phyloP scores from a whole-genome alignment of 2,329 filamentous ascomycete genomes.

The Ophiostoma sp. region DNA sequence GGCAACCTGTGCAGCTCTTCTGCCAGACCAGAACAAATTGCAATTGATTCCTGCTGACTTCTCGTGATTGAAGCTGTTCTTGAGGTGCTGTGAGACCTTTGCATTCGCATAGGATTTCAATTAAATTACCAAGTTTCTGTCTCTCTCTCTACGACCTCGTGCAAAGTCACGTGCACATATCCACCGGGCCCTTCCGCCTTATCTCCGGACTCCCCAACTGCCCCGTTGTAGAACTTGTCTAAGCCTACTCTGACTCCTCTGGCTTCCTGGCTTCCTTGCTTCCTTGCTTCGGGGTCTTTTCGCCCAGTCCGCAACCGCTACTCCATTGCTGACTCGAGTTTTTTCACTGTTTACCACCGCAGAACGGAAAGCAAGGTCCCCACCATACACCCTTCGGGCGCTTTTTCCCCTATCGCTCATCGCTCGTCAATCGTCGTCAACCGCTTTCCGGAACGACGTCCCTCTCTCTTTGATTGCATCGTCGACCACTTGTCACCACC shows the following conservation, averaged over 20 bases:
- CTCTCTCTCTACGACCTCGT: neutral
- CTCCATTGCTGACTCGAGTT: neutral
- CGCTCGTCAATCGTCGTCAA: neutral
- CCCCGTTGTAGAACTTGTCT: neutral
- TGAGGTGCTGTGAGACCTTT: too few species aligned
- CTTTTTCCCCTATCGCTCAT: neutral
- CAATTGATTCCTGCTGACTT: neutral
- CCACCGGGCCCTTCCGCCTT: neutral
- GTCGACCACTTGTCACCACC: neutral
- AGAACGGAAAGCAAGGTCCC: neutral
- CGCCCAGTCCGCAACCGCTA: slow-evolving; percentile 12
- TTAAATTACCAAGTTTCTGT: neutral
- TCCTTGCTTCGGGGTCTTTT: slow-evolving; percentile 8
- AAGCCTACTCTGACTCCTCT: too few species aligned
- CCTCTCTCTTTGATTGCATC: neutral
- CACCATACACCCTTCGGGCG: slow-evolving; percentile 6
- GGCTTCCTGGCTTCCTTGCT: neutral
- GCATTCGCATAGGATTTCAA: too few species aligned
- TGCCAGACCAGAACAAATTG: neutral
- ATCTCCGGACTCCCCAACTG: slow-evolving; percentile 18
- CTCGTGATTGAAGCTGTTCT: too few species aligned
- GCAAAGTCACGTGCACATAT: neutral
- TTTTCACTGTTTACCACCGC: neutral
- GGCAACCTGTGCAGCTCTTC: neutral
- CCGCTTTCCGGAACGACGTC: slow-evolving; percentile 12